Base-by-base conservation (phyloP, 306 rosid species). In the Glycine soja region DNA sequence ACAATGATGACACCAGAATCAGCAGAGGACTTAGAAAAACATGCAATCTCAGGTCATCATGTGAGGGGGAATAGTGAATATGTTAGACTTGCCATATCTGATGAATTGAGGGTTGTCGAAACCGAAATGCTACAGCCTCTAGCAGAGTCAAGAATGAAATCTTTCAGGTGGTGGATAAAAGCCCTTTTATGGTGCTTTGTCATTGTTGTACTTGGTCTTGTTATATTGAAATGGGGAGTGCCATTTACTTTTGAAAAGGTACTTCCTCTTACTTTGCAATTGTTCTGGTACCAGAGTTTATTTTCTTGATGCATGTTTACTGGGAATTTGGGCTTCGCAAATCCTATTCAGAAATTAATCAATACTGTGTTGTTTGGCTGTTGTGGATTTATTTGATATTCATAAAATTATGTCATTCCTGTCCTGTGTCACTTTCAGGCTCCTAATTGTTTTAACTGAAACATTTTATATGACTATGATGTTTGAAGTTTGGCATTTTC, bases 231-330 rank as follows among this genome's bases (percentile, higher is more conserved):
- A 77, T 94, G 98, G 97, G 98, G 94, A 64, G 84, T 88, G 38
- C 98, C 98, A 1, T 92, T 92, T 86, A 82, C 91, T 86, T 92
- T 94, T 77, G 88, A 92, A 80, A 90, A 94, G 98, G 98, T 94
- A 82, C 74, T 79, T 86, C 74, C 46, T 61, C 62, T 58, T 76
- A 51, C 78, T 42, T 65, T 71, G 40, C 38, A 57, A 51, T 70
- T 74, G 64, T 18, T 64, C 45, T 24, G 6, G 80, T 10, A 38
- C 40, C 7, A 24, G 40, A n/a, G 54, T 56, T 83, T 67, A n/a
- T 79, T 79, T 75, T 79, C 59, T 85, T 56, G 30, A 54, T 72
- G 62, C 42, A 10, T 74, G 48, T 59, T 72, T 64, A 59, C 70
- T 73, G 51, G 47, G 52, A 38, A 72, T 47, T 24, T 46, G 72